Conservation (phyloP, 352 stramenopile genomes). For the Salisapilia sapeloensis region DNA sequence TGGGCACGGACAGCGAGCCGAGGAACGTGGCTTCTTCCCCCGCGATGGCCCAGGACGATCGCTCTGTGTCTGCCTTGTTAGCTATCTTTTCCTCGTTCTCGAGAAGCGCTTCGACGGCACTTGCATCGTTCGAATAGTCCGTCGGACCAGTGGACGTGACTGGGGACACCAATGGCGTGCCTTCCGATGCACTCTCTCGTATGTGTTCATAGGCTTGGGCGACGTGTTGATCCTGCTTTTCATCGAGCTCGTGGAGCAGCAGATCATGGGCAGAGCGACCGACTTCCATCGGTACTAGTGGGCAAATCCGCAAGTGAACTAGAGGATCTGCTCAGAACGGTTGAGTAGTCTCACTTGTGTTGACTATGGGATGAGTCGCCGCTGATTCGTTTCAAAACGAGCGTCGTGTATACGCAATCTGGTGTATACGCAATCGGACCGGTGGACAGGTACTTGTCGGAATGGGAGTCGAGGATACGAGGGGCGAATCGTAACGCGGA, state of each 20-base stretch:
- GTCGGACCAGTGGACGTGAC: conserved; percentile 4
- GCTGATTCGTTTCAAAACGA: too few relatives aligned
- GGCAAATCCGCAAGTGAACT: too few relatives aligned
- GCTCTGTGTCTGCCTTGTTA: conserved; percentile 7
- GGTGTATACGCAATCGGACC: too few relatives aligned
- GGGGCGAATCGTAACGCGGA: too few relatives aligned
- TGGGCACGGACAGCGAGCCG: conserved; percentile 3
- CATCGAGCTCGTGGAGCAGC: conserved; percentile 25
- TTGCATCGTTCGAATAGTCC: conserved; percentile 6
- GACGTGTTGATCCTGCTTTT: conserved; percentile 15
- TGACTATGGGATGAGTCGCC: too few relatives aligned
- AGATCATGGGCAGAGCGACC: conserved; percentile 28
- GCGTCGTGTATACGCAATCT: too few relatives aligned
- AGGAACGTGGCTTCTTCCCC: conserved; percentile 6
- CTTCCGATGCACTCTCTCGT: conserved; percentile 3
- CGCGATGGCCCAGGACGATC: conserved; percentile 5
- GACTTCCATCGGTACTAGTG: too few relatives aligned
- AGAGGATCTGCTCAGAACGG: too few relatives aligned
- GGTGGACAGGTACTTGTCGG: too few relatives aligned
- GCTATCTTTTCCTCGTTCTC: conserved; percentile 9
- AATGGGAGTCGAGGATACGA: too few relatives aligned
- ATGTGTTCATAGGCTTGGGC: conserved; percentile 1
- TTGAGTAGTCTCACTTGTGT: too few relatives aligned
- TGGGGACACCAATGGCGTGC: conserved; percentile 9
- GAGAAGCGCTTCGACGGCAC: conserved; percentile 5